Evolutionary conservation across 345 rosid genomes (phyloP).

Genomic region (Conringia planisiliqua): DNA sequence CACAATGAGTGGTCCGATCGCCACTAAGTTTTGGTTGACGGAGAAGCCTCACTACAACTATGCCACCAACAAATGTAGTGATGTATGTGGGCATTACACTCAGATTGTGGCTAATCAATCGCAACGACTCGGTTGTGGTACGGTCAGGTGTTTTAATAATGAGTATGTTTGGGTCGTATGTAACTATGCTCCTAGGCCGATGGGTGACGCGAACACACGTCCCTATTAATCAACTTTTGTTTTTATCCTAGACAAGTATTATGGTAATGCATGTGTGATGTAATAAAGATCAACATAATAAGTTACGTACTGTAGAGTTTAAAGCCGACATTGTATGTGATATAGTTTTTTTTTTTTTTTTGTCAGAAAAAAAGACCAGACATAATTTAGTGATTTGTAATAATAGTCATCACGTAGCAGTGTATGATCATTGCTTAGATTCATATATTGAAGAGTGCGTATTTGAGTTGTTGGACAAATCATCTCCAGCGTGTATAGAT

Average conservation of each 20-base stretch:
- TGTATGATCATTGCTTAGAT: neutral
- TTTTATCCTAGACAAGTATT: neutral
- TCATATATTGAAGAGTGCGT: neutral
- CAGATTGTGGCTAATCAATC: conserved; percentile 69
- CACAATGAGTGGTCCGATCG: conserved; percentile 34
- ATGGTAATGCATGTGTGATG: neutral
- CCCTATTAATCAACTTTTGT: neutral
- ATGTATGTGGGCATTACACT: conserved; percentile 61
- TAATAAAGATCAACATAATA: neutral
- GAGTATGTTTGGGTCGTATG: conserved; percentile 47
- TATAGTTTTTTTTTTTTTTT: too few relatives aligned
- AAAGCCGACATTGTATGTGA: too few relatives aligned
- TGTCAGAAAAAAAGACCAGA: too few relatives aligned
- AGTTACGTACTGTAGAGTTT: neutral
- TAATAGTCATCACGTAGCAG: too few relatives aligned
- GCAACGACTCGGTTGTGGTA: conserved; percentile 56
- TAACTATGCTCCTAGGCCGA: conserved; percentile 51
- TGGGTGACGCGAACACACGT: conserved; percentile 36
- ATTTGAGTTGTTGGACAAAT: neutral
- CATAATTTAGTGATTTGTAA: too few relatives aligned
- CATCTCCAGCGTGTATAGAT: neutral
- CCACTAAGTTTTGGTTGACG: conserved; percentile 48
- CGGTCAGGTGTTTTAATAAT: conserved; percentile 45
- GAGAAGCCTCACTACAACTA: conserved; percentile 52
- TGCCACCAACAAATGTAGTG: conserved; percentile 41